Conservation (phyloP, 169 alveolate species). For the Plasmodium vivax region DNA sequence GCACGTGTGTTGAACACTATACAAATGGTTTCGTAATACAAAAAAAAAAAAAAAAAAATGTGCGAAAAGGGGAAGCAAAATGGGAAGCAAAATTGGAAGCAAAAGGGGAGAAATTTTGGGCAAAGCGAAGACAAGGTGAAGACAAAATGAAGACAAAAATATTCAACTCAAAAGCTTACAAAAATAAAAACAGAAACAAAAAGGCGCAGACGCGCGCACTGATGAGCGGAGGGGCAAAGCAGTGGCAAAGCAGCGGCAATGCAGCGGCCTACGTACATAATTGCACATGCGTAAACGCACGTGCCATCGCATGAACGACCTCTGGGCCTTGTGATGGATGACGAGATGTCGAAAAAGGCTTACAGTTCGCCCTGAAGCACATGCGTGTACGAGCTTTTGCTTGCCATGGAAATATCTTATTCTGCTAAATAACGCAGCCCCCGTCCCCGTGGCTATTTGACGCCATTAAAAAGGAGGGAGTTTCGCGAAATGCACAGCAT, state of each 20-base stretch:
- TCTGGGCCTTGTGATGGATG: neutral
- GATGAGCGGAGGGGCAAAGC: neutral
- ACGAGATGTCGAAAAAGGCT: neutral
- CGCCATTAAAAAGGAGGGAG: neutral
- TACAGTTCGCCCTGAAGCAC: neutral
- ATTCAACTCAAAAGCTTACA: neutral
- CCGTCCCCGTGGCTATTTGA: neutral
- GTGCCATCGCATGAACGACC: neutral
- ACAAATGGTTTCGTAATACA: neutral
- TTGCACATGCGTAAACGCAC: neutral
- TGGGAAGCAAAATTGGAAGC: neutral
- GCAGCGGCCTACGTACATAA: neutral
- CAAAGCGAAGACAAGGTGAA: neutral
- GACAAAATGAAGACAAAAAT: neutral
- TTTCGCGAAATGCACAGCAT: neutral
- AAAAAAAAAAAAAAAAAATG: neutral
- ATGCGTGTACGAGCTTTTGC: neutral
- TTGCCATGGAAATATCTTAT: neutral
- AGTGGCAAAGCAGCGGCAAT: neutral
- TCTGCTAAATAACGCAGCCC: neutral
- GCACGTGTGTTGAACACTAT: neutral
- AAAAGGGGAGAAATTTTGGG: neutral
- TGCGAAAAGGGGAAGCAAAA: neutral
- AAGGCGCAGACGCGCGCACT: neutral
- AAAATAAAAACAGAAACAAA: neutral